Evolutionary conservation across 805 yeast genomes (phyloP), one percentile per base, ranked within the genome.

Genomic region (Starmerella khaoyaiensis): DNA sequence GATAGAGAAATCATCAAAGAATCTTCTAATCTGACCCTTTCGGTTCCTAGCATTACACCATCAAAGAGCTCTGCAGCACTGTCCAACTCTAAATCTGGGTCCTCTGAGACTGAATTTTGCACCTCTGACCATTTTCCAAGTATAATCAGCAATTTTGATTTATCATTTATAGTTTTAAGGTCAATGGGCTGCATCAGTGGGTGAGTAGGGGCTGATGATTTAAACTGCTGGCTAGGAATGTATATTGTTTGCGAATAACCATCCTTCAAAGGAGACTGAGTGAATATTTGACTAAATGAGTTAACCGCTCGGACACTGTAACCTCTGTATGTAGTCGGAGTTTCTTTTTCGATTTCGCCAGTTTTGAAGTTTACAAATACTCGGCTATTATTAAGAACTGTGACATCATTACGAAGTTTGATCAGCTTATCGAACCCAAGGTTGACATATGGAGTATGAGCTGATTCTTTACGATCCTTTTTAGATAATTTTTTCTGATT

Each of bases 351-450:
- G 10, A 82, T 71, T 37, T 67, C 68, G 35, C 66, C 68, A 9
- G 68, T 69, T 31, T 71, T 62, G 8, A 74, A 45, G 50, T 86
- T 82, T 2, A 86, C 81, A 0, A 93, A 81, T 8, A 86, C 94
- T 46, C 93, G 64, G 12, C 78, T 82, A 48, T 79, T 74, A 0
- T 72, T 68, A 3, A 94, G 94, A 3, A 81, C 75, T 45, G 69
- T 71, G 6, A 64, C 61, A 15, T 40, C 46, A 12, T 36, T 28
- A 6, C 57, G 57, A 35, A 84, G 64, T 52, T 76, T 76, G 22
- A 84, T 48, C 14, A 75, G 65, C 37, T 69, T 59, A 2, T 63
- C 61, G 39, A 65, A 68, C 1, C 96, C 96, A 31, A 84, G 65
- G 51, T 84, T 82, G 34, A 84, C 79, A 50, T 65, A 80, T 48